phyloP scores from a whole-genome alignment of 345 rosid genomes.

The Adansonia digitata region DNA sequence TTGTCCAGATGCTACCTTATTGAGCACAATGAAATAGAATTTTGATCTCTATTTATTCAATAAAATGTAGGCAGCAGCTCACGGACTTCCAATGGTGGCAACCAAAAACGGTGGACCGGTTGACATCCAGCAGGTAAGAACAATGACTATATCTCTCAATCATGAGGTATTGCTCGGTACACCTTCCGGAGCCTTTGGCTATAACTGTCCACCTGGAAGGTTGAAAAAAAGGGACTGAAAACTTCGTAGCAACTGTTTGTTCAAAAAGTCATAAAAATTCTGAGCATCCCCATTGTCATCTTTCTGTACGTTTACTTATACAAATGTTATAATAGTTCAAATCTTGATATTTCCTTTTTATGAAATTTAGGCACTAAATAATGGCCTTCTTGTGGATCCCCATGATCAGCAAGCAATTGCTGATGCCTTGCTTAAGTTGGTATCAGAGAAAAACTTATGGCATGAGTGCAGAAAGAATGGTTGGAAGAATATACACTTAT shows the following conservation, averaged over 20 bases:
- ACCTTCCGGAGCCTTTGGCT: neutral
- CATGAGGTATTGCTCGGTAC: neutral
- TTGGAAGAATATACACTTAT: slow-evolving; percentile 93
- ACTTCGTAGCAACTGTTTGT: neutral
- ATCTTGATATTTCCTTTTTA: slow-evolving; percentile 11
- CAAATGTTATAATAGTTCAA: neutral
- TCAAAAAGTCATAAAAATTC: slow-evolving; percentile 5
- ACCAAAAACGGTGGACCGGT: slow-evolving; percentile 98
- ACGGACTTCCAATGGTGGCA: slow-evolving; percentile 98
- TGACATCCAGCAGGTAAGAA: slow-evolving; percentile 67
- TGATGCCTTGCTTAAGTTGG: slow-evolving; percentile 80
- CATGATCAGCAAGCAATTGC: slow-evolving; percentile 86
- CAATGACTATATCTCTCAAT: neutral
- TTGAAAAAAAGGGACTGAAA: neutral
- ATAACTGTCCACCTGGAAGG: neutral
- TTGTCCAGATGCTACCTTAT: neutral
- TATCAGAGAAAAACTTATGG: slow-evolving; percentile 92
- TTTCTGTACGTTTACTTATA: neutral
- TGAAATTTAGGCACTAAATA: slow-evolving; percentile 64
- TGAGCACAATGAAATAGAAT: neutral
- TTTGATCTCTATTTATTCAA: slow-evolving; percentile 8
- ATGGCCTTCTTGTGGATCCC: slow-evolving; percentile 93
- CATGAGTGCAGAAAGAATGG: slow-evolving; percentile 79
- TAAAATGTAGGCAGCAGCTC: slow-evolving; percentile 80
- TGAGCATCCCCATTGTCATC: neutral